Base-by-base conservation (phyloP, 768 basidiomycete genomes). In the Rhizopogon vulgaris region DNA sequence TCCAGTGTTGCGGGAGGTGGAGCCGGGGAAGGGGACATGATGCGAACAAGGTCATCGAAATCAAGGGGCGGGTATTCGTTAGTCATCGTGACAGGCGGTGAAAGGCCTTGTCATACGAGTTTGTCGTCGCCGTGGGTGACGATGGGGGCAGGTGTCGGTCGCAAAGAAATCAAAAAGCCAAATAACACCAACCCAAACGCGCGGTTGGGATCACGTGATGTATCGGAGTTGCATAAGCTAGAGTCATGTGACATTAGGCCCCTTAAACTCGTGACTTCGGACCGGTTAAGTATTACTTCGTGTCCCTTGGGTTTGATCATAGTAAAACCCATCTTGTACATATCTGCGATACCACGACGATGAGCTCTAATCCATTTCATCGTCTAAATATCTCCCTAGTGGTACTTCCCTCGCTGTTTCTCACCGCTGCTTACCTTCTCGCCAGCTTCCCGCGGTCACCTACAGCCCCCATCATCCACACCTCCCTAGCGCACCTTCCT, bases 401-500 rank as follows among this genome's bases (percentile, higher is more conserved):
- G 52, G 62, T 84, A 12, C 61, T 87, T 5, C 82, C 83, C 0
- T 79, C 84, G 14, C 63, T 86, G 25, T 70, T 87, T 41, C 70
- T 87, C 46, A 70, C 76, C 3, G 68, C 76, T 3, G 68, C 75
- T 3, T 88, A 85, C 63, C 69, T 88, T 59, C 68, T 87, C 56
- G 76, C 83, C 7, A 75, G 78, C 1, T 89, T 89, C 60, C 87
- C 87, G 2, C 70, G 72, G 49, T 78, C 83, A 0, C 84, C 83
- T 0, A 68, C 69, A 25, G 69, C 77, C 0, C 67, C 80, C 3
- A 58, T 65, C 38, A 65, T 85, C 3, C 72, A 85, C 51, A 68
- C 78, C 2, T 86, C 84, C 5, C 73, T 90, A 6, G 77, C 83
- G 2, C 78, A 77, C 28, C 73, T 88, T 10, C 82, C 84, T 14